phyloP scores from a whole-genome alignment of 2,329 filamentous ascomycete genomes.

The Cercospora janseana region DNA sequence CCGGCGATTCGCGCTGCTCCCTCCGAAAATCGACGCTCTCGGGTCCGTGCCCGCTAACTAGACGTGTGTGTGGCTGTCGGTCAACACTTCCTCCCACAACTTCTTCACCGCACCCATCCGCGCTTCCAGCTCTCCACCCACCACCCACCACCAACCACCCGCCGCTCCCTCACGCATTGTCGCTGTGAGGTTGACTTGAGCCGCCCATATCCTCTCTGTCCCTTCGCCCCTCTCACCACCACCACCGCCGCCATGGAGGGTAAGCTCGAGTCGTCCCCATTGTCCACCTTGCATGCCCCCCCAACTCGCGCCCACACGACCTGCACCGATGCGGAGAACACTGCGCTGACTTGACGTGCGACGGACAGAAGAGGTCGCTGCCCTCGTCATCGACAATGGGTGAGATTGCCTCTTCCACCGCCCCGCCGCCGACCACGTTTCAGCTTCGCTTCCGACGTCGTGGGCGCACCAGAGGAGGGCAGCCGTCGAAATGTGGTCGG shows the following conservation, averaged over 20 bases:
- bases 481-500: slow-evolving; percentile 13
- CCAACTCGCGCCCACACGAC: slow-evolving; percentile 17
- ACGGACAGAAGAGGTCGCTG: slow-evolving; percentile 92
- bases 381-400: slow-evolving; percentile 99
- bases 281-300: slow-evolving; percentile 15
- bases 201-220: slow-evolving; percentile 13
- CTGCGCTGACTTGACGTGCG: slow-evolving; percentile 28
- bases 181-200: slow-evolving; percentile 7
- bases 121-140: slow-evolving; percentile 5
- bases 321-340: slow-evolving; percentile 12
- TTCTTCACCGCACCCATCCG: slow-evolving; percentile 10
- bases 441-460: slow-evolving; percentile 35
- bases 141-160: not conserved
- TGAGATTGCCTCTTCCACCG: slow-evolving; percentile 60
- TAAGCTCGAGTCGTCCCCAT: slow-evolving; percentile 29
- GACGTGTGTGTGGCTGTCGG: not conserved
- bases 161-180: slow-evolving; percentile 3
- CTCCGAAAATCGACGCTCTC: slow-evolving; percentile 5
- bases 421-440: slow-evolving; percentile 37
- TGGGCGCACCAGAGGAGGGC: slow-evolving; percentile 28
- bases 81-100: slow-evolving; percentile 12
- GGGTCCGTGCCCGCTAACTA: not conserved
- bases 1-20: slow-evolving; percentile 9
- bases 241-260: slow-evolving; percentile 36
- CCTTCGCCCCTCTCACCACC: slow-evolving; percentile 5